These are phyloP conservation scores for Saccharomycopsis capsularis DNA, from an alignment of 805 yeast genomes.

Conservation along the genomic window DNA sequence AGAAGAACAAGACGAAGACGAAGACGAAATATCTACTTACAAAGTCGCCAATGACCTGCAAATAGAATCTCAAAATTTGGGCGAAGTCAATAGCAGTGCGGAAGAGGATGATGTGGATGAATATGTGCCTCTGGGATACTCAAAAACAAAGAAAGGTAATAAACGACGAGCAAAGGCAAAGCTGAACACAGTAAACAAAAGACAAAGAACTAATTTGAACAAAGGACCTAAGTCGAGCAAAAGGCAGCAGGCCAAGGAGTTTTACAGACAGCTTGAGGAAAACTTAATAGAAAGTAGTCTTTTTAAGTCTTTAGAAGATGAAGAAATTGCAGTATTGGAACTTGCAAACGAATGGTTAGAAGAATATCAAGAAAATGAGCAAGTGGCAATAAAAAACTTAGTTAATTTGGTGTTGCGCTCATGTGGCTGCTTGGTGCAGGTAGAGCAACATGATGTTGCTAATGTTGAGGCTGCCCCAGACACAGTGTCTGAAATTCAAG, in stretches of 20 bases:
- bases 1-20: neutral
- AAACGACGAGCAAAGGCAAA: slow-evolving; percentile 1
- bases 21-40: neutral
- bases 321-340: slow-evolving; percentile 43
- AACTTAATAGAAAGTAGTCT: slow-evolving; percentile 39
- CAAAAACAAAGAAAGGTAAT: neutral
- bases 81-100: neutral
- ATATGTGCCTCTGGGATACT: neutral
- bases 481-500: slow-evolving; percentile 67
- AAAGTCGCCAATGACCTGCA: neutral
- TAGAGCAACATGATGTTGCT: slow-evolving; percentile 69
- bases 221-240: neutral
- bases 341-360: slow-evolving; percentile 54
- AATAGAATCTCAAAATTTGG: neutral
- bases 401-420: slow-evolving; percentile 63
- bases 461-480: slow-evolving; percentile 64
- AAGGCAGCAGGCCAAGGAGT: slow-evolving; percentile 1
- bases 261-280: slow-evolving; percentile 18
- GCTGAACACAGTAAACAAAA: neutral
- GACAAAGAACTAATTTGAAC: neutral
- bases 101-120: neutral
- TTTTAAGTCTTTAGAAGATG: slow-evolving; percentile 45
- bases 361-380: slow-evolving; percentile 37
- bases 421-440: slow-evolving; percentile 62
- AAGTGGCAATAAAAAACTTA: slow-evolving; percentile 50